These are phyloP conservation scores for Diphasiastrum complanatum DNA, from an alignment of 83 land plant species.

Conservation along the genomic window DNA sequence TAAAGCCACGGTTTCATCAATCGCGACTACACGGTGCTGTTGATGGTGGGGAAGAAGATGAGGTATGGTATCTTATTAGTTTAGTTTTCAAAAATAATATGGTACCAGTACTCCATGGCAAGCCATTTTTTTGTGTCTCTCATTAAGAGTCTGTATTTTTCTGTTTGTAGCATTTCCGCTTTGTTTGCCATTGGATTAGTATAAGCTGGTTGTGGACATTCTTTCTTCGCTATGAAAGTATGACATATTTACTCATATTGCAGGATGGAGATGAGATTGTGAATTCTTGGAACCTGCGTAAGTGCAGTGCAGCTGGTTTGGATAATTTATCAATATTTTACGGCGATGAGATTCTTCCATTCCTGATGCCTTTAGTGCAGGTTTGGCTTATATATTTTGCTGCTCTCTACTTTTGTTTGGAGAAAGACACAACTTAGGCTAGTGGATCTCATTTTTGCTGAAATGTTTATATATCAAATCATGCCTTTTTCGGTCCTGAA, in stretches of 20 bases:
- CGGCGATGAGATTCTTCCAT: slow-evolving; percentile 94
- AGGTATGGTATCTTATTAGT: too few species aligned
- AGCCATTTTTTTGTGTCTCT: neutral
- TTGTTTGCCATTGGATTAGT: too few species aligned
- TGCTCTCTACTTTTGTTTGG: slow-evolving; percentile 4
- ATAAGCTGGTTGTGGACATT: too few species aligned
- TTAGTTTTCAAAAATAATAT: neutral
- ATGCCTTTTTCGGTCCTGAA: too few species aligned
- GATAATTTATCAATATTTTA: slow-evolving; percentile 81
- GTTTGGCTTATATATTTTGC: slow-evolving; percentile 1
- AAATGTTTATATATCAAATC: too few species aligned
- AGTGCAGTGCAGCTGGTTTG: slow-evolving; percentile 97
- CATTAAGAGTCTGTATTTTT: neutral
- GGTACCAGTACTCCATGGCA: too few species aligned
- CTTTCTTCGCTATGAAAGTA: slow-evolving; percentile 1
- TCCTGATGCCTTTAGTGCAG: slow-evolving; percentile 70
- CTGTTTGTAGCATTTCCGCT: too few species aligned
- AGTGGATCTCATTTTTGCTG: too few species aligned
- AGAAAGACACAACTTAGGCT: too few species aligned
- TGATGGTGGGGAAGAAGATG: slow-evolving; percentile 68
- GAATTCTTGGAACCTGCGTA: slow-evolving; percentile 90
- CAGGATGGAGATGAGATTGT: slow-evolving; percentile 91
- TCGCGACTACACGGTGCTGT: slow-evolving; percentile 83
- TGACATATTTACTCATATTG: slow-evolving; percentile 4
- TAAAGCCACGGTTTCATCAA: slow-evolving; percentile 87